Evolutionary conservation across 768 basidiomycete genomes (phyloP).

Genomic region (Polyporus arcularius): DNA sequence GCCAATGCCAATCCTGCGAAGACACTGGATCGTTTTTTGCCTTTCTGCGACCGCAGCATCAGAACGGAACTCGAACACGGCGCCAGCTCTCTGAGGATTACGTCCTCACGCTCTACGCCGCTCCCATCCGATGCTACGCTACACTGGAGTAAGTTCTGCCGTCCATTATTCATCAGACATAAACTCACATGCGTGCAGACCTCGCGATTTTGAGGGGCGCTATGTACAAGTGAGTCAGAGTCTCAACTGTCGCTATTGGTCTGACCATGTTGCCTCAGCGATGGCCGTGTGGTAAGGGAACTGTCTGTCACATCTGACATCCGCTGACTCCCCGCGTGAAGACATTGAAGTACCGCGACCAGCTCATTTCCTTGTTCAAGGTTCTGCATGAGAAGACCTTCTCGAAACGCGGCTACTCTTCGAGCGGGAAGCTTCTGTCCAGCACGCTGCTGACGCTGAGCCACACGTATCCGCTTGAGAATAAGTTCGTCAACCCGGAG

Average conservation of each 20-base stretch:
- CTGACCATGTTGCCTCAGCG: conserved; percentile 21
- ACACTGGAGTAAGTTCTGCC: conserved; percentile 70
- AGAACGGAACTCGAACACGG: conserved; percentile 79
- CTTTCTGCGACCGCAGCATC: conserved; percentile 72
- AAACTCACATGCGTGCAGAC: conserved; percentile 41
- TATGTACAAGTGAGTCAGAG: conserved; percentile 66
- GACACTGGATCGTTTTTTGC: conserved; percentile 77
- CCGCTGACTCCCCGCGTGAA: conserved; percentile 29
- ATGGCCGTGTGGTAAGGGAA: conserved; percentile 59
- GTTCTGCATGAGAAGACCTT: conserved; percentile 69
- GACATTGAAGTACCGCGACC: conserved; percentile 65
- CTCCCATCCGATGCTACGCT: conserved; percentile 82
- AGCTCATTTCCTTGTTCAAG: conserved; percentile 60
- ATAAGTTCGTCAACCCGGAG: conserved; percentile 76
- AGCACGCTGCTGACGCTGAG: conserved; percentile 74
- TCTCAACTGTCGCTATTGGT: not conserved
- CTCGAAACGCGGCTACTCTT: conserved; percentile 81
- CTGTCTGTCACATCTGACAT: not conserved
- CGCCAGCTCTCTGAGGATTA: conserved; percentile 73
- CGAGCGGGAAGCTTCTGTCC: conserved; percentile 76
- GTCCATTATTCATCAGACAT: not conserved
- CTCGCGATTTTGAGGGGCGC: conserved; percentile 76
- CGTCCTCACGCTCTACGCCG: conserved; percentile 60
- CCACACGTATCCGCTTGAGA: conserved; percentile 79
- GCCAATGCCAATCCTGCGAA: conserved; percentile 79